Conservation (phyloP, 2,329 filamentous ascomycete genomes). For the Aspergillus vadensis region DNA sequence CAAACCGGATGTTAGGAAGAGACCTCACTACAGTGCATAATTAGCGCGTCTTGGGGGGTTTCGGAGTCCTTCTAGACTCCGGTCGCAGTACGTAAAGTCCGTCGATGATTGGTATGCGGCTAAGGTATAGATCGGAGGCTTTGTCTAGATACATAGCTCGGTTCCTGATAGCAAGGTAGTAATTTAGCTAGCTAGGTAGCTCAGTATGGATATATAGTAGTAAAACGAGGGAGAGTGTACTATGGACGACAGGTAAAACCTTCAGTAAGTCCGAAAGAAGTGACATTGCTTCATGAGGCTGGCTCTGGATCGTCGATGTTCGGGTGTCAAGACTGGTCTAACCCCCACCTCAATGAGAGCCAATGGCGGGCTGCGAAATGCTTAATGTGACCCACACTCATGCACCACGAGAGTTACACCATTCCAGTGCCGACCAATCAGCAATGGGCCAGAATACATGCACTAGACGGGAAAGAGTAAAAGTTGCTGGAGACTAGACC, state of each 20-base stretch:
- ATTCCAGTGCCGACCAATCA: not conserved
- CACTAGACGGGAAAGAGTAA: not conserved
- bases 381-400: not conserved
- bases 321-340: conserved; percentile 2
- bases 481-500: not conserved
- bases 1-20: not conserved
- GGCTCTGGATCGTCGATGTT: conserved; percentile 2
- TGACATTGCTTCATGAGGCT: conserved; percentile 2
- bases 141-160: not conserved
- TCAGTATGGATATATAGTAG: not conserved
- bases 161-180: too few relatives aligned
- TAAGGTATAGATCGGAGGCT: not conserved
- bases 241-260: not conserved
- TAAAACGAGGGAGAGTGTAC: not conserved
- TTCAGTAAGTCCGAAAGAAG: not conserved
- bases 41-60: not conserved
- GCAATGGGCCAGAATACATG: not conserved
- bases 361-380: not conserved
- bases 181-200: not conserved
- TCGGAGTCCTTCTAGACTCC: conserved; percentile 1
- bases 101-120: too few relatives aligned
- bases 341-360: not conserved
- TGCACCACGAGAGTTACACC: conserved; percentile 3
- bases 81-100: not conserved
- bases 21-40: not conserved